A percentile compares a stretch with the other conserved stretches of the same genome.
Conservation (phyloP, 441 rosid genomes). For the Dalechampia spathulata region DNA sequence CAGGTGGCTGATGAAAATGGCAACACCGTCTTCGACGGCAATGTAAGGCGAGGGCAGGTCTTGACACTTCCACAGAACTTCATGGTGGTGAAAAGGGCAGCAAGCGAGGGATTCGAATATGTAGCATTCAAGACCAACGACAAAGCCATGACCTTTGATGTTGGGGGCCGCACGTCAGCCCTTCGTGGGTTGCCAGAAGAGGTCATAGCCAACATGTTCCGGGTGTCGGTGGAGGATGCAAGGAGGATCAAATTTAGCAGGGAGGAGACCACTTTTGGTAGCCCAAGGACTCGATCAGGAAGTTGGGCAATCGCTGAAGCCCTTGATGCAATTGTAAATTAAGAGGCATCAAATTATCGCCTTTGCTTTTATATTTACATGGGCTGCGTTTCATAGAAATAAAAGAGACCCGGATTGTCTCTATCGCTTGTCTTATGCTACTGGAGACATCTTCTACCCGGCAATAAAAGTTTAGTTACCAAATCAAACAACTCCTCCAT, state of each 20-base stretch:
- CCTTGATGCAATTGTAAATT: too few relatives aligned
- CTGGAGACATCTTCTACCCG: background rate
- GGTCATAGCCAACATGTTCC: constrained; percentile 44
- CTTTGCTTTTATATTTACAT: too few relatives aligned
- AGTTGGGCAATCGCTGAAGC: constrained; percentile 29
- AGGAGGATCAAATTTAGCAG: constrained; percentile 38
- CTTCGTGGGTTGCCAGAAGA: constrained; percentile 47
- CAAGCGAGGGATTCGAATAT: constrained; percentile 43
- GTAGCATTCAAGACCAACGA: constrained; percentile 60
- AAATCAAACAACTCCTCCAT: too few relatives aligned
- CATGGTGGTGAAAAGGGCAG: constrained; percentile 43
- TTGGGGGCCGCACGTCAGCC: constrained; percentile 51
- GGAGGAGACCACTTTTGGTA: constrained; percentile 33
- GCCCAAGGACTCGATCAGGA: constrained; percentile 14
- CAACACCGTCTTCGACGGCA: constrained; percentile 42
- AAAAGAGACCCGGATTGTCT: too few relatives aligned
- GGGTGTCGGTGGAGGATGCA: constrained; percentile 52
- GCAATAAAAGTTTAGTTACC: background rate
- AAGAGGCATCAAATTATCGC: too few relatives aligned
- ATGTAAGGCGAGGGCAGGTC: constrained; percentile 45
- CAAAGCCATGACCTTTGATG: constrained; percentile 40
- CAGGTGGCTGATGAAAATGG: constrained; percentile 65
- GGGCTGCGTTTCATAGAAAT: too few relatives aligned
- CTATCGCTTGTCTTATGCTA: too few relatives aligned
- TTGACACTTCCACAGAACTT: constrained; percentile 57